phyloP scores from a whole-genome alignment of 768 basidiomycete species.

The Leccinum olivaceopallidum region DNA sequence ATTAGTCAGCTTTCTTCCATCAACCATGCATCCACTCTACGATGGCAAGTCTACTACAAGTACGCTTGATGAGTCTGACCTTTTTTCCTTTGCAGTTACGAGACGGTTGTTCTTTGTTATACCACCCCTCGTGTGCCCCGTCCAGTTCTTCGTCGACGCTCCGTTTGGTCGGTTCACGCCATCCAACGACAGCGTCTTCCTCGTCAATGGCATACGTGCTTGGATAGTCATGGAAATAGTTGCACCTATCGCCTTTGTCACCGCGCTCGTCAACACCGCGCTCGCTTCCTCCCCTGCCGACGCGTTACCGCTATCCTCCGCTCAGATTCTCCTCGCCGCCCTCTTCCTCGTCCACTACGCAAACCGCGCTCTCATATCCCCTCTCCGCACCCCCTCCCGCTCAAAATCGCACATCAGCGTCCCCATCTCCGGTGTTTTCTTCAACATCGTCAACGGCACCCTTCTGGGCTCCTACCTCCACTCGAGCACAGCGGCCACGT shows the following conservation, averaged over 20 bases:
- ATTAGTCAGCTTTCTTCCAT: constrained; percentile 21
- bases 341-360: constrained; percentile 77
- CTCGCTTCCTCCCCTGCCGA: constrained; percentile 38
- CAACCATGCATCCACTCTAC: background rate
- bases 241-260: constrained; percentile 56
- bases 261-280: constrained; percentile 49
- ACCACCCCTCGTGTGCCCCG: constrained; percentile 37
- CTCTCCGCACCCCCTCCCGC: constrained; percentile 77
- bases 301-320: constrained; percentile 34
- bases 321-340: constrained; percentile 50
- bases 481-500: constrained; percentile 50
- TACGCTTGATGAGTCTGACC: constrained; percentile 17
- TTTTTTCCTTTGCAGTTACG: constrained; percentile 23
- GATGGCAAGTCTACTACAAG: background rate
- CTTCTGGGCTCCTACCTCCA: constrained; percentile 72
- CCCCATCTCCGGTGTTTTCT: constrained; percentile 50
- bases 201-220: constrained; percentile 59
- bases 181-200: constrained; percentile 41
- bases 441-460: constrained; percentile 74
- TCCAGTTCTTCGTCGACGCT: constrained; percentile 59
- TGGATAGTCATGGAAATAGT: constrained; percentile 82
- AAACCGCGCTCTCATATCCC: constrained; percentile 80
- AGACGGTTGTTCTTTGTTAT: constrained; percentile 49
- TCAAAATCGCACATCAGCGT: constrained; percentile 74
- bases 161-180: constrained; percentile 80